Evolutionary conservation across 768 basidiomycete species (phyloP).

Genomic region (Tephrocybe sp.): DNA sequence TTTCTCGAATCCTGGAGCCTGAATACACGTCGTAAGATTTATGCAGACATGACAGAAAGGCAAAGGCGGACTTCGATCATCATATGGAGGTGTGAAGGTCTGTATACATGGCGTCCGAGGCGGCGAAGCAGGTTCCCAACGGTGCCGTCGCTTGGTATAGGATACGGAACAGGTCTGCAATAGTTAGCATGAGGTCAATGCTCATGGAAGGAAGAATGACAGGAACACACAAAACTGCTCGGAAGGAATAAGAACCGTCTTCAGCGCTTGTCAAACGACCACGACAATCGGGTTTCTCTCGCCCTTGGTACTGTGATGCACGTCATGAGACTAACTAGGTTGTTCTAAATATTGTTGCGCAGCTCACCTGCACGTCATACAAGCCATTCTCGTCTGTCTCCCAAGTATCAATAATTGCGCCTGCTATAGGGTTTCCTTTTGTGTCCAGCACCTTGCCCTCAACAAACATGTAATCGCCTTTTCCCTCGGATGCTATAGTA

Average conservation of each 20-base stretch:
- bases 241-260: slow-evolving; percentile 67
- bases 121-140: slow-evolving; percentile 58
- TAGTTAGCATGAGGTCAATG: not conserved
- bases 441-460: slow-evolving; percentile 67
- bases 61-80: slow-evolving; percentile 48
- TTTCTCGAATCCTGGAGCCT: slow-evolving; percentile 71
- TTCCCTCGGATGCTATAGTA: slow-evolving; percentile 84
- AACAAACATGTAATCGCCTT: slow-evolving; percentile 82
- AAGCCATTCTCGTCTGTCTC: slow-evolving; percentile 66
- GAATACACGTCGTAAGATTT: not conserved
- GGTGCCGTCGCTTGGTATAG: slow-evolving; percentile 79
- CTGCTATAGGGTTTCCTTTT: slow-evolving; percentile 60
- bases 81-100: slow-evolving; percentile 81
- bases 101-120: slow-evolving; percentile 67
- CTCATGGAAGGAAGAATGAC: not conserved
- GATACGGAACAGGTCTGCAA: slow-evolving; percentile 54
- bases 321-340: not conserved
- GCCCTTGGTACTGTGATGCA: slow-evolving; percentile 44
- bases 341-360: not conserved
- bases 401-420: slow-evolving; percentile 79
- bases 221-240: slow-evolving; percentile 57
- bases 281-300: slow-evolving; percentile 66
- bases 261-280: slow-evolving; percentile 57
- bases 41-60: not conserved
- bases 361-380: slow-evolving; percentile 34